Conservation (phyloP, 2,329 filamentous ascomycete genomes). For the Purpureocillium lavendulum region DNA sequence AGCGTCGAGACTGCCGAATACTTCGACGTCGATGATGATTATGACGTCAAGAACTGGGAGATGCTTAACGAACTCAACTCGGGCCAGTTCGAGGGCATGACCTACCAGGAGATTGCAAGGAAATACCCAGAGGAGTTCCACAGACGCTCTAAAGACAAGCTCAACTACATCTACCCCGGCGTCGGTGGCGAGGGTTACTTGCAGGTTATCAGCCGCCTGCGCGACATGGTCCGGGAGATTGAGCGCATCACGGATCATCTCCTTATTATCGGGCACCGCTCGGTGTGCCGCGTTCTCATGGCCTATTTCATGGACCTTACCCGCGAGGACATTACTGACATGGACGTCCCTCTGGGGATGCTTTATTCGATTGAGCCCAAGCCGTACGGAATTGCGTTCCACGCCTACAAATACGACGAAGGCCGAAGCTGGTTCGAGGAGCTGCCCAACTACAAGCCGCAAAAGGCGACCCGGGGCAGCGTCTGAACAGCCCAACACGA, state of each 20-base stretch:
- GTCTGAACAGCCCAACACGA: constrained; percentile 10
- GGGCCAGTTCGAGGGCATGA: constrained; percentile 88
- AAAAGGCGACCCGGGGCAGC: constrained; percentile 32
- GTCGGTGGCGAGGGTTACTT: constrained; percentile 94
- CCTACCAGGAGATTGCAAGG: constrained; percentile 81
- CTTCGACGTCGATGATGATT: constrained; percentile 87
- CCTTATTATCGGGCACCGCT: constrained; percentile 85
- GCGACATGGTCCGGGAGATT: constrained; percentile 92
- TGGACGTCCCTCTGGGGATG: constrained; percentile 90
- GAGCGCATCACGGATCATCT: constrained; percentile 96
- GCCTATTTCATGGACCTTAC: constrained; percentile 95
- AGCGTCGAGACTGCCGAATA: constrained; percentile 80
- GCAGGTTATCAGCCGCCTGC: constrained; percentile 90
- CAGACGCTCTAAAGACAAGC: constrained; percentile 74
- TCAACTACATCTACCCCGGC: constrained; percentile 93
- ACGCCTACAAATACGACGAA: constrained; percentile 86
- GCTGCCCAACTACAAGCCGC: constrained; percentile 73
- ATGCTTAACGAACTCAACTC: constrained; percentile 97
- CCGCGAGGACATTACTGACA: constrained; percentile 82
- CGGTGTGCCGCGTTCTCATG: constrained; percentile 83
- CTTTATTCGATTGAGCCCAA: constrained; percentile 94
- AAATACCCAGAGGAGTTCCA: constrained; percentile 73
- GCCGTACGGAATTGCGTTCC: constrained; percentile 95
- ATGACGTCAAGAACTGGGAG: constrained; percentile 94
- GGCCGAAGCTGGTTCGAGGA: constrained; percentile 73